Evolutionary conservation across 139 green algal species (phyloP).

Genomic region (Coelastrella sp.): DNA sequence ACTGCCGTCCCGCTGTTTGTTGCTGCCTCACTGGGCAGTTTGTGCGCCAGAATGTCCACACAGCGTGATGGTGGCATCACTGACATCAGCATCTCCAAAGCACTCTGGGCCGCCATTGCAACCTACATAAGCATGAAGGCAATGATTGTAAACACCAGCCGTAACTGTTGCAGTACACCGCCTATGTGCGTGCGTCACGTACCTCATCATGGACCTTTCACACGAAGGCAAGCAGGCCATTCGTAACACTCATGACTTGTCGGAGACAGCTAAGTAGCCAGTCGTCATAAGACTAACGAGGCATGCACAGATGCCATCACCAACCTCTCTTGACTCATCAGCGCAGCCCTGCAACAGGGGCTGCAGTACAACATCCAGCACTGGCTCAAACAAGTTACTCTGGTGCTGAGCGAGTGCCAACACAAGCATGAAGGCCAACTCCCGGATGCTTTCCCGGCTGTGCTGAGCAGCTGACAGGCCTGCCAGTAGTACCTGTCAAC

Average conservation of each 20-base stretch:
- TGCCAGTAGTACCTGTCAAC: slow-evolving; percentile 40
- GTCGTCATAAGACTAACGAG: no score
- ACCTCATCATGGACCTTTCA: background rate
- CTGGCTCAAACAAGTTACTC: slow-evolving; percentile 47
- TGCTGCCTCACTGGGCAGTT: slow-evolving; percentile 51
- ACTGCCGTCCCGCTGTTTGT: slow-evolving; percentile 36
- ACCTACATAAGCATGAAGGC: slow-evolving; percentile 48
- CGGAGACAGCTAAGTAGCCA: background rate
- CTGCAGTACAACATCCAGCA: slow-evolving; percentile 54
- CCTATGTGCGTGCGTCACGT: background rate
- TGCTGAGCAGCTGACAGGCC: slow-evolving; percentile 37
- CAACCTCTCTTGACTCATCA: slow-evolving; percentile 41
- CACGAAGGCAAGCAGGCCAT: background rate
- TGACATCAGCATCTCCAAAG: slow-evolving; percentile 51
- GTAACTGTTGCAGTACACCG: no score
- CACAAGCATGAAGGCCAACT: slow-evolving; percentile 52
- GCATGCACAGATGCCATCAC: background rate
- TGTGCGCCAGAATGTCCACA: slow-evolving; percentile 48
- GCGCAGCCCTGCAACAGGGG: slow-evolving; percentile 51
- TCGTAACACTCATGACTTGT: background rate
- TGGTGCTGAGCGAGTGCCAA: slow-evolving; percentile 49
- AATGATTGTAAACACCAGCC: background rate
- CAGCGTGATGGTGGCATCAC: slow-evolving; percentile 44
- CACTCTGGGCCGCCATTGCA: slow-evolving; percentile 55
- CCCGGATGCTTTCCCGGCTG: slow-evolving; percentile 41